Evolutionary conservation across 2,329 filamentous ascomycete genomes (phyloP).

Genomic region (Phialemonium atrogriseum): DNA sequence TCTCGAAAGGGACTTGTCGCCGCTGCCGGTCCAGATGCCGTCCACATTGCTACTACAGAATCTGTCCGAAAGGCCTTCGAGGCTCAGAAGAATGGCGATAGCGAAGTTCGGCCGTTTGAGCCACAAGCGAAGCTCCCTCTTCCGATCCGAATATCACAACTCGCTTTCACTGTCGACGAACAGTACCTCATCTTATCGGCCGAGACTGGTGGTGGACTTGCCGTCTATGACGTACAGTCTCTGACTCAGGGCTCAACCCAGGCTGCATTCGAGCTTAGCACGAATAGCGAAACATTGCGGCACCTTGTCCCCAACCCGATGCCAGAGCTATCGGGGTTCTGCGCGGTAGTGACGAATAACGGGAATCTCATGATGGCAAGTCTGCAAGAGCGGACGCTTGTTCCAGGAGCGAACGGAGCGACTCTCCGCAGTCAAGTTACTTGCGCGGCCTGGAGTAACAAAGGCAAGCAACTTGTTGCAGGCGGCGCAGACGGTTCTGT

Average conservation of each 20-base stretch:
- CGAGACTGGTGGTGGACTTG: conserved; percentile 71
- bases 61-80: conserved; percentile 69
- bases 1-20: conserved; percentile 74
- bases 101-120: conserved; percentile 60
- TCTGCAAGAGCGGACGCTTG: conserved; percentile 56
- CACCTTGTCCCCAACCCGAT: conserved; percentile 75
- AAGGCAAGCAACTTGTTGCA: conserved; percentile 86
- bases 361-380: conserved; percentile 82
- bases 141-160: conserved; percentile 71
- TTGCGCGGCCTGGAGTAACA: conserved; percentile 84
- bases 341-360: conserved; percentile 70
- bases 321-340: conserved; percentile 60
- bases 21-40: conserved; percentile 73
- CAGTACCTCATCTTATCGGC: conserved; percentile 75
- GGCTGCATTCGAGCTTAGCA: conserved; percentile 66
- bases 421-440: conserved; percentile 68
- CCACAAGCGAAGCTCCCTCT: conserved; percentile 67
- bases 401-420: conserved; percentile 49
- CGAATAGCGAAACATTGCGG: conserved; percentile 66
- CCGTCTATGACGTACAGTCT: conserved; percentile 69
- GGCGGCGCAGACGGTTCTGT: conserved; percentile 75
- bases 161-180: conserved; percentile 88
- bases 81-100: conserved; percentile 47
- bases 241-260: conserved; percentile 59
- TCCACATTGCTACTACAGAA: conserved; percentile 71